phyloP scores from a whole-genome alignment of 108 stramenopile species.

The Skeletonema tropicum region DNA sequence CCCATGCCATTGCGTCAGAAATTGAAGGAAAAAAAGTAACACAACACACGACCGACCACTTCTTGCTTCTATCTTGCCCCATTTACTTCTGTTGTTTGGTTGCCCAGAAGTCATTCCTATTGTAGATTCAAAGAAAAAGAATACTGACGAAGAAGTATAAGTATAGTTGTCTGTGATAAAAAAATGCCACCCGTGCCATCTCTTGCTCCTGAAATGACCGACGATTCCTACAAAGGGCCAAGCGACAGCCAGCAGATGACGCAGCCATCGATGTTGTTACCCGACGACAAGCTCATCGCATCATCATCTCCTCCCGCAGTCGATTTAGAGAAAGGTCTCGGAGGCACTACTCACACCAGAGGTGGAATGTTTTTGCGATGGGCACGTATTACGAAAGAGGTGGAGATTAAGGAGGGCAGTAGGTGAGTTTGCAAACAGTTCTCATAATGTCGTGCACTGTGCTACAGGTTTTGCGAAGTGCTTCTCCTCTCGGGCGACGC shows the following conservation, averaged over 20 bases:
- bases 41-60: no score
- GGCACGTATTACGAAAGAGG: constrained; percentile 28
- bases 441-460: no score
- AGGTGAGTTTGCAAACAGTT: neutral
- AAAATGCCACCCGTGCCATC: neutral
- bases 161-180: no score
- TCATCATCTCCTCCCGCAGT: neutral
- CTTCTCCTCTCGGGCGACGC: neutral
- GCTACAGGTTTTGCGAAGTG: no score
- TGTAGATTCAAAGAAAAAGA: no score
- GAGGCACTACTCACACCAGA: neutral
- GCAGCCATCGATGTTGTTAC: neutral
- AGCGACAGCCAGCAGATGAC: constrained; percentile 1
- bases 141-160: no score
- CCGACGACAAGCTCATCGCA: neutral
- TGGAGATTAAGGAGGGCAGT: constrained; percentile 22
- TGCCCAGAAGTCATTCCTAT: no score
- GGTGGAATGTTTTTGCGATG: constrained; percentile 21
- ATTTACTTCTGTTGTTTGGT: no score
- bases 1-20: no score
- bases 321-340: neutral
- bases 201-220: neutral
- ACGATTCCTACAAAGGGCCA: neutral
- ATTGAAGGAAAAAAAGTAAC: no score
- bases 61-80: no score